Evolutionary conservation across 345 rosid genomes (phyloP), one percentile per base, ranked within the genome.

Genomic region (Linum tenue): DNA sequence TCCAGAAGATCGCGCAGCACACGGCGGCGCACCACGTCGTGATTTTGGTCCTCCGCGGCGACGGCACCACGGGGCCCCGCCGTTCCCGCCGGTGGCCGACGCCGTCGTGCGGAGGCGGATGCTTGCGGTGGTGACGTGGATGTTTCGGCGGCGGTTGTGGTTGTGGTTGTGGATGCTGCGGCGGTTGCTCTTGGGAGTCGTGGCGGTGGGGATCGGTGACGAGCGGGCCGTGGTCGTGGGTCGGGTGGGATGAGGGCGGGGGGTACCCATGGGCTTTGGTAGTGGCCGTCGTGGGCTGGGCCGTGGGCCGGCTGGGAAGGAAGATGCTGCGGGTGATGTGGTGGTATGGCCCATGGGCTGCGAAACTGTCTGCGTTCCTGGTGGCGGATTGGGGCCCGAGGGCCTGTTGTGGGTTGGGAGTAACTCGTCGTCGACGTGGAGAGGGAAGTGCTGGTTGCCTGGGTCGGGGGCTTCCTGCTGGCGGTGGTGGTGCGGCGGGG

Each of bases 1-100:
- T 55, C 74, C 79, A 74, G 66, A 88, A 82, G 16, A 90, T 72
- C 39, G 86, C 82, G 48, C 97, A 90, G 71, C 86, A 83, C 41
- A 74, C 64, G 40, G 84, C 87, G 5, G 65, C 78, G 31, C 77
- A 66, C 81, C 96, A 74, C 51, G 75, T 77, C 55, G 69, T 8
- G 60, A 80, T 55, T 60, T 43, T 66, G 56, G 90, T 83, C 71
- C 37, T 68, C 36, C 41, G 77, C 5, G 79, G 71, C 16, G 69
- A 8, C 36, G 74, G 82, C 55, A 56, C 66, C 41, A 42, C 39
- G 64, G 64, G 68, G 35, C 69, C 68, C 4, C 1, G 56, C 6
- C 41, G 67, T 56, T 35, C 31, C 55, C 31, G 7, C 31, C 43
- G 65, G n/a, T 37, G 41, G 15, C 69, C 22, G 64, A 67, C 37